Evolutionary conservation across 2,329 filamentous ascomycete genomes (phyloP).

Genomic region (Penicillium sp.): DNA sequence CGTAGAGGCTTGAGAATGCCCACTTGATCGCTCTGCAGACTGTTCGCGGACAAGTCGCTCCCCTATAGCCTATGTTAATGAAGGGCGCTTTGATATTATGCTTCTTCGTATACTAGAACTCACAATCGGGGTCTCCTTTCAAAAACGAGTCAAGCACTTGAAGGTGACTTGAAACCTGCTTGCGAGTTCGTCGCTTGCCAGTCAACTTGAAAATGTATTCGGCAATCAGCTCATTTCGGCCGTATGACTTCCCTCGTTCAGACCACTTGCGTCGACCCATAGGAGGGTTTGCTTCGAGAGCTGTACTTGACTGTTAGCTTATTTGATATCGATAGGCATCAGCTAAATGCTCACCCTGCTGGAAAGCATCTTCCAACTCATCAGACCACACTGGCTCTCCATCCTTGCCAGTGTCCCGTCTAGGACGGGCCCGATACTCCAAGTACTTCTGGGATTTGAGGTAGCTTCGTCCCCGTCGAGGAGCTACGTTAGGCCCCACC

Average conservation of each 20-base stretch:
- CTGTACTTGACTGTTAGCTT: constrained; percentile 28
- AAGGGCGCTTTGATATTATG: background rate
- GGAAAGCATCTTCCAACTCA: constrained; percentile 49
- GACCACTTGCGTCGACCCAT: constrained; percentile 59
- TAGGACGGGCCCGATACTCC: constrained; percentile 44
- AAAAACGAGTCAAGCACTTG: constrained; percentile 62
- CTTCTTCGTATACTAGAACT: constrained; percentile 22
- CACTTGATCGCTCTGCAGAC: constrained; percentile 32
- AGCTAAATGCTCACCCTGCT: constrained; percentile 39
- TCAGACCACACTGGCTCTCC: constrained; percentile 48
- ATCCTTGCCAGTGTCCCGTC: constrained; percentile 45
- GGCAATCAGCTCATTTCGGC: constrained; percentile 63
- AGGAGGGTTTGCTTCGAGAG: constrained; percentile 56
- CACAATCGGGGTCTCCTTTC: constrained; percentile 53
- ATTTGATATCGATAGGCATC: background rate
- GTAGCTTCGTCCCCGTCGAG: constrained; percentile 35
- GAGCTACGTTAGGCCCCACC: constrained; percentile 26
- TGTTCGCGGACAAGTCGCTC: constrained; percentile 42
- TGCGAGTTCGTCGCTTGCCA: constrained; percentile 53
- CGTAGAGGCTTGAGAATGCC: constrained; percentile 32
- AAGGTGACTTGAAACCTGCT: constrained; percentile 65
- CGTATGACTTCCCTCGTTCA: constrained; percentile 54
- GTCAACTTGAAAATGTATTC: constrained; percentile 58
- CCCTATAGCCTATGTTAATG: constrained; percentile 22
- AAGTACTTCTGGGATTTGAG: constrained; percentile 46